phyloP scores from a whole-genome alignment of 805 yeast genomes.

The Metschnikowia kofuensis region DNA sequence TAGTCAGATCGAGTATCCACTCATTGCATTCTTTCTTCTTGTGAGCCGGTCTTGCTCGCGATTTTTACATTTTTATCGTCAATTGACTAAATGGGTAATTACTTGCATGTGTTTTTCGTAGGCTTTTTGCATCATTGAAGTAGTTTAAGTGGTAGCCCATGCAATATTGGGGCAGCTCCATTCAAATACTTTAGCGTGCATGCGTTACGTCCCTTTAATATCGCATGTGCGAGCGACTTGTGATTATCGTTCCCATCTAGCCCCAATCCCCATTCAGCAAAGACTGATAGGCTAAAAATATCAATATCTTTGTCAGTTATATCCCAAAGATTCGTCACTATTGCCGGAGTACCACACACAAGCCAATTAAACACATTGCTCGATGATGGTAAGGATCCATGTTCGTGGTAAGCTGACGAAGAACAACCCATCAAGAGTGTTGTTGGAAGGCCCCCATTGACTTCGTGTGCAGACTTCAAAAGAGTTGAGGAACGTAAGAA shows the following conservation, averaged over 20 bases:
- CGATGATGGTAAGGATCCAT: conserved; percentile 64
- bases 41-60: not conserved
- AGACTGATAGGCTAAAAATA: conserved; percentile 58
- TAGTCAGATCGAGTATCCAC: not conserved
- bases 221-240: conserved; percentile 51
- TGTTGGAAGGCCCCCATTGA: conserved; percentile 51
- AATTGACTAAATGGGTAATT: not conserved
- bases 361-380: conserved; percentile 79
- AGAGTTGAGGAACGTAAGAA: conserved; percentile 58
- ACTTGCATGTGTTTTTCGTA: not conserved
- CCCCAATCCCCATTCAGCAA: conserved; percentile 63
- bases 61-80: not conserved
- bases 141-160: conserved; percentile 69
- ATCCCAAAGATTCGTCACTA: conserved; percentile 90
- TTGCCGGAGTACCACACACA: conserved; percentile 76
- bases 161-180: conserved; percentile 90
- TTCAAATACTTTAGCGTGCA: conserved; percentile 75
- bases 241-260: conserved; percentile 17
- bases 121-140: not conserved
- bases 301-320: conserved; percentile 97
- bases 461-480: conserved; percentile 19
- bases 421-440: conserved; percentile 83
- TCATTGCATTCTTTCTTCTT: not conserved
- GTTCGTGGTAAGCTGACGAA: conserved; percentile 62
- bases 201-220: conserved; percentile 55